Evolutionary conservation across 106 monocot genomes (phyloP), one percentile per base, ranked within the genome.

Genomic region (Acorus gramineus): DNA sequence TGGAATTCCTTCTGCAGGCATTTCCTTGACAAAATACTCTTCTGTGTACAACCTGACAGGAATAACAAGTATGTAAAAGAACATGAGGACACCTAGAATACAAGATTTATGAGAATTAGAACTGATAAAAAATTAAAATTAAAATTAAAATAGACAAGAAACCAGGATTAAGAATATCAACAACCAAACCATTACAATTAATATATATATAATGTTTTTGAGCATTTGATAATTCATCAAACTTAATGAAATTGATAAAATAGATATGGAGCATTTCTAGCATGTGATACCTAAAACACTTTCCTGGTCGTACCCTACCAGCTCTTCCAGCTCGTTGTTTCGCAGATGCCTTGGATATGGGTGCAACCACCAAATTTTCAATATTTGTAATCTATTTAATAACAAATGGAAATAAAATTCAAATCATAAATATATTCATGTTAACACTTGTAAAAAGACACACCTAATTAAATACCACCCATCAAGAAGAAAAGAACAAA

Each of bases 261-360:
- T 28, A 28, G 28, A 28, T 28, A 28, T 28, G 28, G 28, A 28
- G 28, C 28, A 28, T 28, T 28, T 28, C 13, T 56, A 8, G 51
- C 4, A 13, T 2, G 47, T 64, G 11, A 14, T 77, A 96, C 96
- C 96, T 85, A 79, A 74, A 98, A 63, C 98, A 98, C 67, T 98
- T 98, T 57, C 98, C 98, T 14, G 98, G 83, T 12, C 75, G 69
- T 42, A 92, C 78, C 69, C 98, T 87, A 73, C 98, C 98, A 66
- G 92, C 91, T 65, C 98, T 78, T 12, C 98, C 98, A 10, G 98
- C 81, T 59, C 98, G 83, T 76, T 98, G 98, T 59, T 71, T 80
- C 63, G 98, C 92, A 72, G 98, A 98, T 77, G 92, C 98, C 74
- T 89, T 98, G 0, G 98, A 92, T 75, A 98, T 98, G 50, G 98